A percentile compares a stretch with the other conserved stretches of the same genome.
Conservation (phyloP, 2,329 filamentous ascomycete genomes). For the Penicillium olsonii region DNA sequence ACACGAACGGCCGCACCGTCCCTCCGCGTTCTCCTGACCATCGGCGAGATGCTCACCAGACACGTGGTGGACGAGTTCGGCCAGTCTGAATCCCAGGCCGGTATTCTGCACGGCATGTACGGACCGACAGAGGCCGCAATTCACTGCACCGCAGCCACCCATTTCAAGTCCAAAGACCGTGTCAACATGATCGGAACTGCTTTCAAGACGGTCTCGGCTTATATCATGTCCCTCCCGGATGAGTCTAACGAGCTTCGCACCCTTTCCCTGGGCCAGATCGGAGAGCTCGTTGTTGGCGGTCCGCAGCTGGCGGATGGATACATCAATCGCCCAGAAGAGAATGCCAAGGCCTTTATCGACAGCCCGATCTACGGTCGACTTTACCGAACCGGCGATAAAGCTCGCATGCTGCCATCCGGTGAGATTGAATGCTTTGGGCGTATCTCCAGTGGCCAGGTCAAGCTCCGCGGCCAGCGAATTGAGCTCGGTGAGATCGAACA, state of each 20-base stretch:
- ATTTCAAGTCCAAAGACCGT: constrained; percentile 58
- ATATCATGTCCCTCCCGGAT: constrained; percentile 60
- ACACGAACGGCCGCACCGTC: constrained; percentile 67
- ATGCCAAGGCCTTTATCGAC: constrained; percentile 68
- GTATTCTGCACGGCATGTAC: constrained; percentile 89
- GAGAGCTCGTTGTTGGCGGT: constrained; percentile 81
- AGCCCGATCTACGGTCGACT: constrained; percentile 65
- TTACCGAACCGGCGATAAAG: constrained; percentile 86
- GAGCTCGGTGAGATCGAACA: constrained; percentile 79
- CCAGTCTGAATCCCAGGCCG: constrained; percentile 50
- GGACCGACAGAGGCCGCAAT: constrained; percentile 91
- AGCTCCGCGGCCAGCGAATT: constrained; percentile 79
- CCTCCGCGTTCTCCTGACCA: constrained; percentile 74
- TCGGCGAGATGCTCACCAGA: constrained; percentile 87
- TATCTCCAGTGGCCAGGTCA: constrained; percentile 78
- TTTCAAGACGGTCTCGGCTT: constrained; percentile 77
- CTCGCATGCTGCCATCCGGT: constrained; percentile 66
- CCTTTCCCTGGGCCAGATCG: constrained; percentile 66
- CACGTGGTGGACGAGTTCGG: constrained; percentile 80
- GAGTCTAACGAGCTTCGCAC: constrained; percentile 48
- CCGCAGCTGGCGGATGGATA: constrained; percentile 78
- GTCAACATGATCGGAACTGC: constrained; percentile 74
- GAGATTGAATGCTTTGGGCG: constrained; percentile 81
- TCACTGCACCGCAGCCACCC: constrained; percentile 76
- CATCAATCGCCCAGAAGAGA: constrained; percentile 77